phyloP scores from a whole-genome alignment of 1,139 yeast species.

The Saccharomyces hybrid region DNA sequence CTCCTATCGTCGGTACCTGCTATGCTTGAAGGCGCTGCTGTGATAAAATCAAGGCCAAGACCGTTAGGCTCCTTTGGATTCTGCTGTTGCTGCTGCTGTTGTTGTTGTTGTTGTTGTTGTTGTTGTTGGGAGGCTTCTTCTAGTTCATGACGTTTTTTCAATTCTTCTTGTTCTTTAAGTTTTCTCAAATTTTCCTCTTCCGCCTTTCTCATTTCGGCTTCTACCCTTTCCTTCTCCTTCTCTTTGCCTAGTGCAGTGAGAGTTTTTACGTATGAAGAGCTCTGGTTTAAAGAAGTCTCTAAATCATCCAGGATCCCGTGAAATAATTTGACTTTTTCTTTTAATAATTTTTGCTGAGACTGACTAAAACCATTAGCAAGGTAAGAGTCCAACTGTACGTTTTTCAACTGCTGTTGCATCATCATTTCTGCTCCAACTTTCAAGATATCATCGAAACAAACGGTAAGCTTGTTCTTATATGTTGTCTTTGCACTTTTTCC shows the following conservation, averaged over 20 bases:
- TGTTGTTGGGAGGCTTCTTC: conserved; percentile 8
- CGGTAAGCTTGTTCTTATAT: conserved; percentile 25
- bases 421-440: conserved; percentile 28
- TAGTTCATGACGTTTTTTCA: conserved; percentile 18
- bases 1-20: neutral
- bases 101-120: too few relatives aligned
- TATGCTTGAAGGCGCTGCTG: conserved; percentile 1
- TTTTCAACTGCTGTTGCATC: conserved; percentile 31
- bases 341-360: conserved; percentile 20
- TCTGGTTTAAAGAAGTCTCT: conserved; percentile 32
- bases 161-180: conserved; percentile 11
- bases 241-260: conserved; percentile 21
- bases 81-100: conserved; percentile 8
- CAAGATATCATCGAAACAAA: conserved; percentile 31
- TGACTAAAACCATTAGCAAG: conserved; percentile 25
- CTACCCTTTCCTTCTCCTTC: conserved; percentile 22
- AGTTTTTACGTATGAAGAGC: conserved; percentile 31
- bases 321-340: conserved; percentile 25
- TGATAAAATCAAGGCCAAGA: neutral
- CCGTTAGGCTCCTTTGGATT: conserved; percentile 1
- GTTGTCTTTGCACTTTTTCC: conserved; percentile 35
- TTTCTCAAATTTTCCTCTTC: conserved; percentile 11
- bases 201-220: conserved; percentile 22
- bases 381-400: conserved; percentile 27
- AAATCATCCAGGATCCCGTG: conserved; percentile 34